These are phyloP conservation scores for Leptographium radiaticola DNA, from an alignment of 2,329 filamentous ascomycete species.

Conservation along the genomic window DNA sequence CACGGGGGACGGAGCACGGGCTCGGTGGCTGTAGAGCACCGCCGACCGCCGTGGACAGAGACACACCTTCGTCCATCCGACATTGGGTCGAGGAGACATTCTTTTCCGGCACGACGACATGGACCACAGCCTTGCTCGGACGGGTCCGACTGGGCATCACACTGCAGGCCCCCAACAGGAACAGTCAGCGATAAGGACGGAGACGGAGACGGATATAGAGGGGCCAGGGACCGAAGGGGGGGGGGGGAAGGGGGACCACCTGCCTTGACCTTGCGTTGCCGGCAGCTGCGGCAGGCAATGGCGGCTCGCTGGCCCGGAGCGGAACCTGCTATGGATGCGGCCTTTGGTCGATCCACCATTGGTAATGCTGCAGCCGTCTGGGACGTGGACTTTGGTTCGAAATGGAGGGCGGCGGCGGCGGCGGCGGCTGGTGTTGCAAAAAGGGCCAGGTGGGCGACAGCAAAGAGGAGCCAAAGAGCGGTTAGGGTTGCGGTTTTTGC, in stretches of 20 bases:
- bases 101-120: constrained; percentile 3
- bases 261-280: constrained; percentile 5
- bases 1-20: neutral
- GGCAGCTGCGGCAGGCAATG: constrained; percentile 4
- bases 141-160: constrained; percentile 2
- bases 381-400: too few species aligned
- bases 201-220: neutral
- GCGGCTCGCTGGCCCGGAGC: constrained; percentile 1
- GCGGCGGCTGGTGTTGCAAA: too few species aligned
- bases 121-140: constrained; percentile 1
- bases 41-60: neutral
- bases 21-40: neutral
- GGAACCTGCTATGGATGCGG: neutral
- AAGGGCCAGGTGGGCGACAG: too few species aligned
- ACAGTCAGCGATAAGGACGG: neutral
- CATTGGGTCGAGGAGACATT: constrained; percentile 3
- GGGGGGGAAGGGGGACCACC: neutral
- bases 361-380: neutral
- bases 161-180: neutral
- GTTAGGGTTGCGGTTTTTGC: neutral
- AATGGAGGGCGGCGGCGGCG: too few species aligned
- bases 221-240: neutral
- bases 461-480: neutral
- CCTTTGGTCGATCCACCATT: neutral
- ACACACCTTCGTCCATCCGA: constrained; percentile 3